A percentile compares a stretch with the other conserved stretches of the same genome.
Evolutionary conservation across 2,329 filamentous ascomycete genomes (phyloP).

Genomic region (Arthroderma sp.): DNA sequence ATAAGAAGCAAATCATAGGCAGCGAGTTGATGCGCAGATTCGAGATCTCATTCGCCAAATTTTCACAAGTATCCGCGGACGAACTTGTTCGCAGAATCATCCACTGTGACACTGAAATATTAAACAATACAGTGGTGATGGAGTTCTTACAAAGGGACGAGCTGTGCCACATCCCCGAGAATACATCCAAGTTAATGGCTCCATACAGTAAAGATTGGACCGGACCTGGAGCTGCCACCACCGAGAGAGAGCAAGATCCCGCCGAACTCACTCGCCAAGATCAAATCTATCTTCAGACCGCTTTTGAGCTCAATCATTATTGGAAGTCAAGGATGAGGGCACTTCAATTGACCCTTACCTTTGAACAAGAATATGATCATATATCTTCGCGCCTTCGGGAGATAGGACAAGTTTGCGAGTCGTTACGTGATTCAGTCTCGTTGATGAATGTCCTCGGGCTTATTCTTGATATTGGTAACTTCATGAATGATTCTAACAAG

Average conservation of each 20-base stretch:
- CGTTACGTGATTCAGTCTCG: conserved; percentile 77
- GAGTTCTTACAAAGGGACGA: conserved; percentile 91
- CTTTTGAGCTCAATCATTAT: conserved; percentile 91
- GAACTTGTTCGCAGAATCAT: conserved; percentile 88
- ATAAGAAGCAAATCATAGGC: conserved; percentile 96
- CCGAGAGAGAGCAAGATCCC: conserved; percentile 74
- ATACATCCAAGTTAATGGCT: conserved; percentile 78
- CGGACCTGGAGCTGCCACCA: conserved; percentile 65
- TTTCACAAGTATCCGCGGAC: conserved; percentile 70
- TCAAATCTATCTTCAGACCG: conserved; percentile 86
- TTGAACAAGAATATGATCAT: conserved; percentile 82
- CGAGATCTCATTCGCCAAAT: conserved; percentile 88
- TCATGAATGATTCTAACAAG: conserved; percentile 99
- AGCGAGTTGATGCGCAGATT: conserved; percentile 79
- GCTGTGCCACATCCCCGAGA: conserved; percentile 83
- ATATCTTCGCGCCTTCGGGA: conserved; percentile 73
- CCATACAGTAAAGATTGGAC: conserved; percentile 97
- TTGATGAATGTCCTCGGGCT: conserved; percentile 93
- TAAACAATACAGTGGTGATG: conserved; percentile 88
- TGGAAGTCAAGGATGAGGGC: conserved; percentile 98
- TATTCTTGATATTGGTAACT: conserved; percentile 96
- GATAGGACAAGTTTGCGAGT: conserved; percentile 78
- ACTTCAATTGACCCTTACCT: conserved; percentile 69
- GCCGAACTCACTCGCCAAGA: conserved; percentile 83
- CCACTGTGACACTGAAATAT: conserved; percentile 77